Conservation (phyloP, 192 early-diverging fungal species). For the Nowakowskiella sp. region DNA sequence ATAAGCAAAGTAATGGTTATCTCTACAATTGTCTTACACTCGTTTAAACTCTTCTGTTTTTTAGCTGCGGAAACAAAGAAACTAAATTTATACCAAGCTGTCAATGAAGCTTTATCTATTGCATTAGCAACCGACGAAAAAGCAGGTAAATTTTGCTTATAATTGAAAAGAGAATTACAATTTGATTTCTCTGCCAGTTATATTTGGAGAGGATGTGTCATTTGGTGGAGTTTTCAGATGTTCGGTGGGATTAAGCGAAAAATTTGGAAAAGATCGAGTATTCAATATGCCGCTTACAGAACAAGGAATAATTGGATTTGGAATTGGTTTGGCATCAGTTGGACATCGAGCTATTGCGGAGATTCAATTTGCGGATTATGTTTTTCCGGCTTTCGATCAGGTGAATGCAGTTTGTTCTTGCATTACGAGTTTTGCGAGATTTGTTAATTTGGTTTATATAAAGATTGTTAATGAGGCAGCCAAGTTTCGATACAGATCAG, state of each 20-base stretch:
- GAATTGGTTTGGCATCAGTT: slow-evolving; percentile 86
- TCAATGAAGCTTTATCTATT: slow-evolving; percentile 91
- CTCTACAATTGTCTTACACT: background rate
- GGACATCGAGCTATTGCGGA: slow-evolving; percentile 96
- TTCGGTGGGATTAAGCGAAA: slow-evolving; percentile 81
- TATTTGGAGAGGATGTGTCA: slow-evolving; percentile 96
- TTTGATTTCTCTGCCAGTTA: slow-evolving; percentile 38
- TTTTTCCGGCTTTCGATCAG: slow-evolving; percentile 97
- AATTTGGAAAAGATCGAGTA: slow-evolving; percentile 84
- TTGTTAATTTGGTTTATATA: background rate
- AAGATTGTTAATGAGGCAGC: slow-evolving; percentile 90
- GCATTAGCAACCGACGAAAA: slow-evolving; percentile 81
- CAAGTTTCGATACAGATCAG: slow-evolving; percentile 92
- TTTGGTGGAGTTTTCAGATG: slow-evolving; percentile 97
- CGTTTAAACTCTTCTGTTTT: background rate
- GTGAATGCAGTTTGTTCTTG: slow-evolving; percentile 19
- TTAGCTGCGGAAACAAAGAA: slow-evolving; percentile 76
- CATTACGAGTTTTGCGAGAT: background rate
- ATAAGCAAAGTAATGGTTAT: slow-evolving; percentile 9
- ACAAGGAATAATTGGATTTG: slow-evolving; percentile 94
- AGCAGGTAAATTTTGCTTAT: slow-evolving; percentile 39
- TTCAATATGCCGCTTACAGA: slow-evolving; percentile 97
- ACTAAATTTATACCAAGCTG: slow-evolving; percentile 88
- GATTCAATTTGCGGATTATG: slow-evolving; percentile 98
- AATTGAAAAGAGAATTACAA: background rate